Evolutionary conservation across 306 rosid species (phyloP).

Genomic region (Cotoneaster glaucophyllus): DNA sequence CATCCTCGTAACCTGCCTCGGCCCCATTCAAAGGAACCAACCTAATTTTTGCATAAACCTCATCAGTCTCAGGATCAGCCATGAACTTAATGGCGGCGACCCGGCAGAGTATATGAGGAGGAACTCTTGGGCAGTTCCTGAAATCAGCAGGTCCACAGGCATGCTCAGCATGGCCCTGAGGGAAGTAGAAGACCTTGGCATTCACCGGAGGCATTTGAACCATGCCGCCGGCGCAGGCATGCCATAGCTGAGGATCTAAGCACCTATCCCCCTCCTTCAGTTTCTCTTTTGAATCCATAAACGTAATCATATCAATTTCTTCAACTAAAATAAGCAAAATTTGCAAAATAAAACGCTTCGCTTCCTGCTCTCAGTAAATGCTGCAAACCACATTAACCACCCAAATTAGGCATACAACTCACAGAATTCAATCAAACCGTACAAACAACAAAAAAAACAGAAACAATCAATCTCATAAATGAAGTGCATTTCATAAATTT

Average conservation of each 20-base stretch:
- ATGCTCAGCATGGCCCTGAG: slow-evolving; percentile 89
- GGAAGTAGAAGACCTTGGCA: slow-evolving; percentile 71
- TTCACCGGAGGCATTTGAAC: slow-evolving; percentile 81
- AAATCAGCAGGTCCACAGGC: slow-evolving; percentile 65
- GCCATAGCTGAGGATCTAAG: slow-evolving; percentile 89
- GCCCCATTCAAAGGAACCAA: slow-evolving; percentile 39
- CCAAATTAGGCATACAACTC: background rate
- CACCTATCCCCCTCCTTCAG: slow-evolving; percentile 58
- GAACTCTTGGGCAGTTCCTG: slow-evolving; percentile 41
- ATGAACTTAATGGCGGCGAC: slow-evolving; percentile 54
- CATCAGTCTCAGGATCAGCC: slow-evolving; percentile 90
- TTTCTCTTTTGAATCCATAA: slow-evolving; percentile 80
- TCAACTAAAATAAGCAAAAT: background rate
- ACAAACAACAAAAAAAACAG: background rate
- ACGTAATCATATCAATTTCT: slow-evolving; percentile 59
- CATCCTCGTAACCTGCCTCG: slow-evolving; percentile 35
- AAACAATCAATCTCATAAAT: slow-evolving; percentile 4
- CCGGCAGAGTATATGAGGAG: slow-evolving; percentile 58
- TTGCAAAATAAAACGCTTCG: background rate
- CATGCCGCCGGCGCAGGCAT: slow-evolving; percentile 98
- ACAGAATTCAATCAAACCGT: background rate
- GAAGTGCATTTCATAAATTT: slow-evolving; percentile 9
- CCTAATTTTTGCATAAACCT: slow-evolving; percentile 62
- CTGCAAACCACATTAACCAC: slow-evolving; percentile 15
- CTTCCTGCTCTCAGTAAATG: slow-evolving; percentile 22